Evolutionary conservation across 2,329 filamentous ascomycete genomes (phyloP).

Genomic region (Clarireedia sp.): DNA sequence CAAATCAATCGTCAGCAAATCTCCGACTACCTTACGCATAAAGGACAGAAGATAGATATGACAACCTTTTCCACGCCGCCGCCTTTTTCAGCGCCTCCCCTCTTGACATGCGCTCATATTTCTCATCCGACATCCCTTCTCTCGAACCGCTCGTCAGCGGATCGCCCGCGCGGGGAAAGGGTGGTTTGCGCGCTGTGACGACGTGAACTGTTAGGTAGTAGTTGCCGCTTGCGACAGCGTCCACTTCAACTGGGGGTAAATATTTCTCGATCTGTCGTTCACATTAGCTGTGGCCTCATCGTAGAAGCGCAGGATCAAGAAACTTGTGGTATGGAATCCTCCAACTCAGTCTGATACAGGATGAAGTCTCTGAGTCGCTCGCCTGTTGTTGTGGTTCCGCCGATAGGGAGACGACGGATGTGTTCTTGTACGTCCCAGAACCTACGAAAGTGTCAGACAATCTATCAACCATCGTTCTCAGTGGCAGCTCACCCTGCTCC

Average conservation of each 20-base stretch:
- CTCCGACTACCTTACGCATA: too few relatives aligned
- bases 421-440: constrained; percentile 27
- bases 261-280: constrained; percentile 15
- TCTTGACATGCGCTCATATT: constrained; percentile 24
- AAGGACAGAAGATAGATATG: too few relatives aligned
- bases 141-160: constrained; percentile 21
- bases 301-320: background rate
- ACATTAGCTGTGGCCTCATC: background rate
- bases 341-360: constrained; percentile 9
- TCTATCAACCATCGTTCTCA: background rate
- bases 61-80: constrained; percentile 8
- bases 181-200: constrained; percentile 27
- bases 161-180: constrained; percentile 21
- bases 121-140: constrained; percentile 24
- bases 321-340: constrained; percentile 11
- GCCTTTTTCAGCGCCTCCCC: constrained; percentile 2
- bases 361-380: constrained; percentile 5
- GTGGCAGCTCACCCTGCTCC: constrained; percentile 22
- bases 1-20: too few relatives aligned
- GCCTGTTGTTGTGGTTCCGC: constrained; percentile 1
- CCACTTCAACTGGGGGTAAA: constrained; percentile 9
- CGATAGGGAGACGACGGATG: constrained; percentile 22
- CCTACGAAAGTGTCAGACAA: constrained; percentile 10
- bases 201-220: constrained; percentile 26
- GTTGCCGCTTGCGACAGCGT: constrained; percentile 15